Percentiles rank a stretch among this genome's conserved stretches.
These are phyloP conservation scores for Crinitomyces ghanaensis DNA, from an alignment of 805 yeast species.

Conservation along the genomic window DNA sequence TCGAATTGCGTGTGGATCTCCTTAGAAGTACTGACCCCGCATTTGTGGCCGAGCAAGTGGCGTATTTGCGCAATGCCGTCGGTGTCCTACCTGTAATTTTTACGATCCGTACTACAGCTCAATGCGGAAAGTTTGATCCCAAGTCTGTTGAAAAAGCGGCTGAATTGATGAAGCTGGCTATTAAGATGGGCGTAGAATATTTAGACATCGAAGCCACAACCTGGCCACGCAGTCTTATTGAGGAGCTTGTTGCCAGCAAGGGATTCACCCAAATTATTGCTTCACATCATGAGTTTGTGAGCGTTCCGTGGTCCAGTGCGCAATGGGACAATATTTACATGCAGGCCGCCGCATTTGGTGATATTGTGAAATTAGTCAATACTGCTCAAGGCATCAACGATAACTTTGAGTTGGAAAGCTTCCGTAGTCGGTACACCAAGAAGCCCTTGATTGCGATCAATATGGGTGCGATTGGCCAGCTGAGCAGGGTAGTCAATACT, in stretches of 20 bases:
- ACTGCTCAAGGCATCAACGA: slow-evolving; percentile 53
- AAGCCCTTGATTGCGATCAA: slow-evolving; percentile 76
- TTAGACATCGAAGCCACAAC: slow-evolving; percentile 74
- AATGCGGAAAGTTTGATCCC: slow-evolving; percentile 77
- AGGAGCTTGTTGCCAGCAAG: slow-evolving; percentile 39
- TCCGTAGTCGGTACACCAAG: slow-evolving; percentile 43
- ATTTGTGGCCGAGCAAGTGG: slow-evolving; percentile 65
- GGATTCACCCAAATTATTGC: slow-evolving; percentile 65
- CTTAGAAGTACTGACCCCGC: slow-evolving; percentile 35
- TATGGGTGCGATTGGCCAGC: slow-evolving; percentile 63
- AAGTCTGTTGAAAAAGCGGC: slow-evolving; percentile 36
- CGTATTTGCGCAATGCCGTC: slow-evolving; percentile 51
- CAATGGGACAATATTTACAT: slow-evolving; percentile 69
- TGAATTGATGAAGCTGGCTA: slow-evolving; percentile 46
- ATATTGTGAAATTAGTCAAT: slow-evolving; percentile 76
- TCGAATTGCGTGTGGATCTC: slow-evolving; percentile 73
- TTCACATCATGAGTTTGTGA: slow-evolving; percentile 68
- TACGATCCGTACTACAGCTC: slow-evolving; percentile 65
- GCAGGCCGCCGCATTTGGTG: slow-evolving; percentile 55
- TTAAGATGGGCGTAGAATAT: slow-evolving; percentile 68
- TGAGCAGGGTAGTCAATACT: slow-evolving; percentile 67
- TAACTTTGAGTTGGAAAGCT: slow-evolving; percentile 58
- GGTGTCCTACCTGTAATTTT: slow-evolving; percentile 68
- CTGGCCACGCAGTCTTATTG: slow-evolving; percentile 45
- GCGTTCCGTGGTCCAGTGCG: slow-evolving; percentile 52